Evolutionary conservation across 768 basidiomycete genomes (phyloP).

Genomic region (Leccinum variicolor): DNA sequence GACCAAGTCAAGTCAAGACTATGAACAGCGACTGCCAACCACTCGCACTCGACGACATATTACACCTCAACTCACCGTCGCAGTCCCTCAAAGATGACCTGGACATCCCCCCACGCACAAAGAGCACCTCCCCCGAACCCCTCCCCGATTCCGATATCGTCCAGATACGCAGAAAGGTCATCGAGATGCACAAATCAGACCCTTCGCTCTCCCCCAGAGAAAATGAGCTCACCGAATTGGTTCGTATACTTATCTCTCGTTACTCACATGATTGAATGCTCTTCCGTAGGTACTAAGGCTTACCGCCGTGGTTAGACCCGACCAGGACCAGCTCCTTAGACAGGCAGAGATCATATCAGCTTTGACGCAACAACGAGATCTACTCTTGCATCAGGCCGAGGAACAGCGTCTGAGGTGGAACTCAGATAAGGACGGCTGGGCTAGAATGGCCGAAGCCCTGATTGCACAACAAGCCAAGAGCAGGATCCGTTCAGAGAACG

Average conservation of each 20-base stretch:
- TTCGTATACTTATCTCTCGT: conserved; percentile 31
- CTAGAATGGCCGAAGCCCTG: conserved; percentile 64
- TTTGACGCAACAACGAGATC: conserved; percentile 56
- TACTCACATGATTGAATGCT: neutral
- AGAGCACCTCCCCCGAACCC: conserved; percentile 33
- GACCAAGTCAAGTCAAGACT: neutral
- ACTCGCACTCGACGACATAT: conserved; percentile 53
- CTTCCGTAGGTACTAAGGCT: conserved; percentile 45
- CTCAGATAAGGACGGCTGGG: conserved; percentile 63
- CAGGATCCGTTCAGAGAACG: conserved; percentile 33
- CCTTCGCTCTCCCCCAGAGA: conserved; percentile 35
- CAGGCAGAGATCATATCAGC: conserved; percentile 63
- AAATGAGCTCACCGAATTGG: conserved; percentile 57
- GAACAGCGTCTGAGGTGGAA: conserved; percentile 62
- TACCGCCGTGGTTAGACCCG: conserved; percentile 39
- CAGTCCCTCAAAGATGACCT: conserved; percentile 17
- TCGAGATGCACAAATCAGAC: conserved; percentile 15
- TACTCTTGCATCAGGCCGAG: conserved; percentile 46
- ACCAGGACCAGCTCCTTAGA: conserved; percentile 45
- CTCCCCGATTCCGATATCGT: conserved; percentile 47
- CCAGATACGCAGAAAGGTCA: conserved; percentile 44
- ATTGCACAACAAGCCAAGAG: conserved; percentile 46
- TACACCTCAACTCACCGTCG: conserved; percentile 51
- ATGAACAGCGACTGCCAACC: conserved; percentile 37
- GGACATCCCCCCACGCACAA: conserved; percentile 14